Base-by-base conservation (phyloP, 2,329 filamentous ascomycete species). In the Cladosporium velox region DNA sequence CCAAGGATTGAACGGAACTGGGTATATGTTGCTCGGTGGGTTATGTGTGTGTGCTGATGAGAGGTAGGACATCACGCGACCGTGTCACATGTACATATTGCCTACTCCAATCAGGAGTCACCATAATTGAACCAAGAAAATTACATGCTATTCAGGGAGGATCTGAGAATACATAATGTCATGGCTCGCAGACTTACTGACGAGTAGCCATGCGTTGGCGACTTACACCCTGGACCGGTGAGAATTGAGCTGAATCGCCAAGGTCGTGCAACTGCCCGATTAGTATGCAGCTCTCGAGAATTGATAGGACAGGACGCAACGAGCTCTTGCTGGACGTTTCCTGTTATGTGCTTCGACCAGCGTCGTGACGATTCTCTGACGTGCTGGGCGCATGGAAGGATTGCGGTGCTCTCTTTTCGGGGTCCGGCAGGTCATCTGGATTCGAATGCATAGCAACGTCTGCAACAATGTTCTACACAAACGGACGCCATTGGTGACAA, bases 401-500 rank as follows among this genome's bases (percentile, higher is more conserved):
- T n/a, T 21, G 41, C 12, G 41, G 41, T 47, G n/a, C n/a, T 47
- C 8, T 47, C n/a, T 30, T 52, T 26, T 28, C 49, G 49, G 59
- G 51, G 26, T 57, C 35, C 61, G 38, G 10, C 28, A 32, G 51
- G 26, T 57, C 61, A 57, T 54, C 49, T 63, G 32, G 49, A 54
- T 26, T n/a, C 18, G 14, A 30, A 28, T n/a, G 35, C 61, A 64
- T 57, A 64, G 61, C 61, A 57, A 64, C 61, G 61, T n/a, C 24
- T 47, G 61, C 61, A 35, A 64, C 51, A 49, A n/a, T 44, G 61
- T 57, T 44, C 44, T 26, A 47, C 10, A n/a, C 14, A 8, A n/a
- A 21, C 2, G 26, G 6, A 21, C 15, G 14, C 21, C 10, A 64
- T 64, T 64, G 51, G 61, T 35, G 34, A 34, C n/a, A 10, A 11